Evolutionary conservation across 208 protist species (phyloP), one percentile per base, ranked within the genome.

Genomic region (Trypanosomatidae sp.): DNA sequence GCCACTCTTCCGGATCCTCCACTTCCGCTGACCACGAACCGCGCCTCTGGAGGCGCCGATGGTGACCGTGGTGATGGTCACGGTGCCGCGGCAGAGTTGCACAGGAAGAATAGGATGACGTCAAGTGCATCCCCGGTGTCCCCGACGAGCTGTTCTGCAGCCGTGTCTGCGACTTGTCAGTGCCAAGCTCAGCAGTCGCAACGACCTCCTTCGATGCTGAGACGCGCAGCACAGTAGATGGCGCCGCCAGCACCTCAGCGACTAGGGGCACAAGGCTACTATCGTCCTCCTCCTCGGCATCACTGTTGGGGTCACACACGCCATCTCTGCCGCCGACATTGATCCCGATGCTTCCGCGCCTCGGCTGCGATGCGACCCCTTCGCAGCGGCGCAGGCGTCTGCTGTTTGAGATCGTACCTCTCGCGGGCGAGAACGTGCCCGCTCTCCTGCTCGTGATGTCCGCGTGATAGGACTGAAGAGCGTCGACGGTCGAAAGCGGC

Each of bases 221-320:
- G 49, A 25, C 22, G 7, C n/a, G n/a, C 60, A 30, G 22, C 39
- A 47, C 19, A 65, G 60, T 10, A 46, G 36, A 46, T 28, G n/a
- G 33, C 4, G 55, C 69, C 47, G 47, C 36, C 41, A 80, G 30
- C 43, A 62, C 46, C 66, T 80, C 76, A 43, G 73, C 66, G 8
- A 80, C 28, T 2, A 80, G 46, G 6, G 76, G 76, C n/a, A 80
- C 58, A 9, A 76, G 53, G 7, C 46, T 41, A 44, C 44, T 62
- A 41, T 72, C 71, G n/a, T 69, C 74, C 39, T 76, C 62, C n/a
- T 22, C 49, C 5, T 43, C 46, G 19, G 22, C 47, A 13, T 56
- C 66, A 22, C 22, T 49, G 33, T 41, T 56, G 44, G 8, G 19
- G 36, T 59, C 44, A 69, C 33, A 30, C 12, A 5, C 15, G 44